Conservation (phyloP, 805 yeast genomes). For the Vanderwaltozyma polyspora region DNA sequence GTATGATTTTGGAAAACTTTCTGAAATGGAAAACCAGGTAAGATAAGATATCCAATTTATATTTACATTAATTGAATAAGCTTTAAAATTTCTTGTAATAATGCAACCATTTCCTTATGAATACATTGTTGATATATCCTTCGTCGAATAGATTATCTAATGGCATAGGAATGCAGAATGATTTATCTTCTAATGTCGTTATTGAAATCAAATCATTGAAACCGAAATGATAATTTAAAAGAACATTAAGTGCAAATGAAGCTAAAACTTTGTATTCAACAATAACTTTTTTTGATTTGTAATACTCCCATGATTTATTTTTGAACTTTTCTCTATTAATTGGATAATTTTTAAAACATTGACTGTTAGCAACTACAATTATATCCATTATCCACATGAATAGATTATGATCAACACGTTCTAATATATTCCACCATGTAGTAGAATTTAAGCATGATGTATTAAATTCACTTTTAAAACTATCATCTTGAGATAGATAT, state of each 20-base stretch:
- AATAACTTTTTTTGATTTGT: constrained; percentile 25
- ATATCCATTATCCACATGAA: constrained; percentile 26
- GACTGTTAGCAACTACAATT: constrained; percentile 23
- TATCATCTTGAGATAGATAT: constrained; percentile 18
- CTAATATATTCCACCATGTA: constrained; percentile 25
- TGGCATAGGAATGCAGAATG: constrained; percentile 16
- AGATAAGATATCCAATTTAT: no score
- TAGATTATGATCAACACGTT: constrained; percentile 20
- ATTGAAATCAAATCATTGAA: constrained; percentile 28
- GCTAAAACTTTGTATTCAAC: constrained; percentile 31
- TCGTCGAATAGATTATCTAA: constrained; percentile 11
- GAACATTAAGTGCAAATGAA: constrained; percentile 31
- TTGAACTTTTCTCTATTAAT: constrained; percentile 9
- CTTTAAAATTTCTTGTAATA: constrained; percentile 16
- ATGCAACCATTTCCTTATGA: constrained; percentile 22
- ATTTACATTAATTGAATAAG: no score
- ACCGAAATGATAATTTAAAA: constrained; percentile 41
- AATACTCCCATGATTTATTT: constrained; percentile 19
- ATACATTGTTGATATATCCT: constrained; percentile 10
- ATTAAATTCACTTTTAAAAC: constrained; percentile 22
- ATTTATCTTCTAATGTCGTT: constrained; percentile 10
- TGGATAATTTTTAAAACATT: constrained; percentile 26
- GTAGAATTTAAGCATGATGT: constrained; percentile 15
- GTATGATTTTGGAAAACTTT: no score
- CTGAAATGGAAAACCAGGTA: no score